Base-by-base conservation (phyloP, 2,329 filamentous ascomycete species). In the Talaromyces sp. region DNA sequence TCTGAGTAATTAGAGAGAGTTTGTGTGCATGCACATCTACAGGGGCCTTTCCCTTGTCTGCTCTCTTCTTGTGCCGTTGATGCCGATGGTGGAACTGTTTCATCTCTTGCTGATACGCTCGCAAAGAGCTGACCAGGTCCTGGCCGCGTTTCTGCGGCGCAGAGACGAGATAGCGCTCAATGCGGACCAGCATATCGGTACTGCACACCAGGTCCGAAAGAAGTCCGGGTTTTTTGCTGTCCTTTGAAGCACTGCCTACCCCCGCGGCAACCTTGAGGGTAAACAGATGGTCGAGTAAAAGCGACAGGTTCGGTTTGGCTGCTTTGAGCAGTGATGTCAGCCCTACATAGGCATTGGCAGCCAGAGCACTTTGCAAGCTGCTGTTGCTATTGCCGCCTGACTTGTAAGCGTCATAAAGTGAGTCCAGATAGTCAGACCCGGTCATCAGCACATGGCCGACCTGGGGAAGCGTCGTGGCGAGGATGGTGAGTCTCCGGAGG, bases 341-440 rank as follows among this genome's bases (percentile, higher is more conserved):
- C 43, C 89, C 89, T 3, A 96, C 79, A 69, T 94, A 97, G 12
- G 85, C 79, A 3, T 89, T 88, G 1, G 88, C 85, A 53, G 92
- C 81, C 31, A 96, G 82, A 17, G 83, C 81, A 64, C 85, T 88
- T 61, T 87, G 84, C 50, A 92, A 81, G 19, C 70, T 65, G 24
- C 83, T 82, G 60, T n/a, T 31, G 14, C 41, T 52, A n/a, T 12
- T 17, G 10, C 27, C 11, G 10, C 19, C 54, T 26, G 19, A 10
- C 31, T 67, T 66, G 62, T 79, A 79, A 31, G 70, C 69, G 62
- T 79, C 77, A 57, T 70, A 69, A 12, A 96, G 80, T 0, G 88
- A 85, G 71, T 97, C 93, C 21, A 96, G 75, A 66, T 94, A 93
- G 74, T 97, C 93, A 56, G 89, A 92, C 0, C 93, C 93, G 0